Evolutionary conservation across 257 asterid genomes (phyloP).

Genomic region (Solanum microdontum): DNA sequence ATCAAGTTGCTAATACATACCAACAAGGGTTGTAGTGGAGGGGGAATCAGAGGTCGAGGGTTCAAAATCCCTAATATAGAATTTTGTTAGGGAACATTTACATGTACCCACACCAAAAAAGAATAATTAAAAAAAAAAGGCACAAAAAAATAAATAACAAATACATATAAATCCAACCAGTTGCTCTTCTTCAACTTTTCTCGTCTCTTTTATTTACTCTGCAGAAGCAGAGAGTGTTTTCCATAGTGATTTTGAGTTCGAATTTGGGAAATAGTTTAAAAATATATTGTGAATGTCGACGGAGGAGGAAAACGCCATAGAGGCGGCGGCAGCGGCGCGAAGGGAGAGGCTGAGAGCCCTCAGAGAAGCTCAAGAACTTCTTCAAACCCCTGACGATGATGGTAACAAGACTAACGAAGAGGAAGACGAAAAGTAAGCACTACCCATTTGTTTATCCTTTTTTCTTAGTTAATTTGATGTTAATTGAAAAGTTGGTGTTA

Average conservation of each 20-base stretch:
- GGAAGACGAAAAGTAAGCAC: conserved; percentile 7
- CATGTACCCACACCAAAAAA: no score
- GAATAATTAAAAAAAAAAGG: no score
- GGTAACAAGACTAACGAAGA: neutral
- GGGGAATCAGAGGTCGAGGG: fast-evolving
- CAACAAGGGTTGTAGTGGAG: no score
- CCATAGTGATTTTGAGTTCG: neutral
- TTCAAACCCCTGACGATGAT: conserved; percentile 60
- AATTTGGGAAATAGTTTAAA: neutral
- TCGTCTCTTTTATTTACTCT: neutral
- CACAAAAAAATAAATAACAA: neutral
- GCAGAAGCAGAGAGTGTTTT: neutral
- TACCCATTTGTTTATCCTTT: neutral
- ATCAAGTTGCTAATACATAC: neutral
- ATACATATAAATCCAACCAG: neutral
- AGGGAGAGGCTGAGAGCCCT: conserved; percentile 77
- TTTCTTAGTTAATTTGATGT: neutral
- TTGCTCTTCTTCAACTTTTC: neutral
- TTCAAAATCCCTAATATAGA: no score
- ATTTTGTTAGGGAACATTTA: no score
- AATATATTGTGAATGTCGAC: conserved; percentile 8
- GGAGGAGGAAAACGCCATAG: conserved; percentile 57
- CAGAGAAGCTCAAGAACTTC: conserved; percentile 78
- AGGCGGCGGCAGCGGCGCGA: conserved; percentile 65
- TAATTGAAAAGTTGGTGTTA: neutral